A percentile compares a stretch with the other conserved stretches of the same genome.
These are phyloP conservation scores for Mycena vulgaris DNA, from an alignment of 768 basidiomycete species.

Conservation along the genomic window DNA sequence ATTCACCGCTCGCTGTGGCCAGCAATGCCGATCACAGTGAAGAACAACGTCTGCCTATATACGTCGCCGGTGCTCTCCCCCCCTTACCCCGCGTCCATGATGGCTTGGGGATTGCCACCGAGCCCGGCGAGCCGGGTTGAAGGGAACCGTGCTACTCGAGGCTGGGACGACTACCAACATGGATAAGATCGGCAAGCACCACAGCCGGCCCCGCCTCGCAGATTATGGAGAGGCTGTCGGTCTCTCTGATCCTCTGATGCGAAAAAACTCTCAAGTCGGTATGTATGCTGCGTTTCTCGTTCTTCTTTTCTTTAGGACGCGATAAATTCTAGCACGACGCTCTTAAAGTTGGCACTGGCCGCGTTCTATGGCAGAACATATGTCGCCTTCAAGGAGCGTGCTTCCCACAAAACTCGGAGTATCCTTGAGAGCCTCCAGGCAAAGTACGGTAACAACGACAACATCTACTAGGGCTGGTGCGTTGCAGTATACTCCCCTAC, in stretches of 20 bases:
- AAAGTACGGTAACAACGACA: conserved; percentile 85
- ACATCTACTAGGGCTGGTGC: conserved; percentile 90
- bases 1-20: no score
- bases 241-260: conserved; percentile 94
- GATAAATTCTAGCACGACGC: no score
- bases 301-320: no score
- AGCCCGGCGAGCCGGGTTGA: conserved; percentile 79
- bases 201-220: conserved; percentile 79
- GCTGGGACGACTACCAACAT: conserved; percentile 90
- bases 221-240: conserved; percentile 96
- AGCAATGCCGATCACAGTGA: no score
- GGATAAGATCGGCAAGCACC: conserved; percentile 86
- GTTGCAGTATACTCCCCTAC: no score
- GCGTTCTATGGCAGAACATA: conserved; percentile 99
- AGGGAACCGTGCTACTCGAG: conserved; percentile 92
- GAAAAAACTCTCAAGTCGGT: conserved; percentile 99
- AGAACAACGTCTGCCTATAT: no score
- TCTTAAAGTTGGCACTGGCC: conserved; percentile 94
- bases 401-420: conserved; percentile 85
- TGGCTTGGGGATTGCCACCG: conserved; percentile 89
- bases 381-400: conserved; percentile 88
- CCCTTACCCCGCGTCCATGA: conserved; percentile 76
- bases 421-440: conserved; percentile 88
- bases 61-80: no score
- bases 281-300: conserved; percentile 64